These are phyloP conservation scores for Acacia crassicarpa DNA, from an alignment of 306 rosid genomes.

Conservation along the genomic window DNA sequence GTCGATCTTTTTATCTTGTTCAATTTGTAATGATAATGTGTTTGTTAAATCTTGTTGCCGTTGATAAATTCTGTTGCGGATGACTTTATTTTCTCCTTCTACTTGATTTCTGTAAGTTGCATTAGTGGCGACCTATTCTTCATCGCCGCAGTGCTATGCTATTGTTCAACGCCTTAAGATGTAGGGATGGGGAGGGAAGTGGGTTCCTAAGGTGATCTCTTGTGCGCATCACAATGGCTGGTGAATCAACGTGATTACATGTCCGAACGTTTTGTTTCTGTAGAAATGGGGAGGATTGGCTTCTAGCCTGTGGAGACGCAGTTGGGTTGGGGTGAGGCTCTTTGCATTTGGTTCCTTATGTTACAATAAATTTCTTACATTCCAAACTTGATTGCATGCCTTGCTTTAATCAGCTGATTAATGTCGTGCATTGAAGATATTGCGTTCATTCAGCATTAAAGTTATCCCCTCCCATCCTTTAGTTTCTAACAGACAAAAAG, in stretches of 20 bases:
- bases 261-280: not conserved
- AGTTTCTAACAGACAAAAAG: too few relatives aligned
- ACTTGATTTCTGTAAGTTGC: not conserved
- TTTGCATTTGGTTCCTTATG: not conserved
- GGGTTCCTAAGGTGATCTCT: not conserved
- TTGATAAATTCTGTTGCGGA: not conserved
- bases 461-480: not conserved
- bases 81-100: not conserved
- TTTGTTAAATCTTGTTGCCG: not conserved
- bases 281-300: not conserved
- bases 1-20: not conserved
- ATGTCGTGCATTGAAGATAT: not conserved
- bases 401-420: not conserved
- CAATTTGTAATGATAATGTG: not conserved
- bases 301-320: not conserved
- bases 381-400: not conserved
- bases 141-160: not conserved
- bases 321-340: not conserved
- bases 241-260: not conserved
- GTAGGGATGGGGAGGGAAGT: not conserved
- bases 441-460: not conserved
- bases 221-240: not conserved
- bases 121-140: not conserved
- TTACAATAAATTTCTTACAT: not conserved
- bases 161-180: not conserved